Conservation (phyloP, 352 stramenopile species). For the Halophytophthora batemanensis region DNA sequence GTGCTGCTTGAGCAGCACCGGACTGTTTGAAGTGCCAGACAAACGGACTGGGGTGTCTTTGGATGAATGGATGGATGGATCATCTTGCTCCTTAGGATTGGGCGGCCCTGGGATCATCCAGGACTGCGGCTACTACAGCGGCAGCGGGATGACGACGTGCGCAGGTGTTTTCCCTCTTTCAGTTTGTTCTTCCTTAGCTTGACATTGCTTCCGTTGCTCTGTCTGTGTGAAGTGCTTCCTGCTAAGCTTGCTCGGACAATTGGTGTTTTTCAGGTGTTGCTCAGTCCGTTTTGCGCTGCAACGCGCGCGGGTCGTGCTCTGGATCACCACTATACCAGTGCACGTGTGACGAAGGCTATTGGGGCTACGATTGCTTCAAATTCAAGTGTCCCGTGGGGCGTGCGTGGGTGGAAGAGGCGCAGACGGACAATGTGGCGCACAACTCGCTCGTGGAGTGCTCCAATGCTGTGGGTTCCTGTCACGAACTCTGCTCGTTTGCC, state of each 20-base stretch:
- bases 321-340: conserved; percentile 44
- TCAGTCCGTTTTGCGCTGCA: conserved; percentile 44
- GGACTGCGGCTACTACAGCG: conserved; percentile 48
- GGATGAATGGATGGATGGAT: not conserved
- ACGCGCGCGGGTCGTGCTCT: conserved; percentile 51
- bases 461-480: conserved; percentile 44
- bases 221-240: no score
- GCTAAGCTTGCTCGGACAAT: not conserved
- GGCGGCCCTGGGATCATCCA: conserved; percentile 26
- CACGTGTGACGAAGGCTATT: conserved; percentile 47
- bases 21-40: not conserved
- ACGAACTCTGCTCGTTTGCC: not conserved
- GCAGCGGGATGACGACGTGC: conserved; percentile 37
- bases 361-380: conserved; percentile 55
- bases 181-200: no score
- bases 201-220: no score
- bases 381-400: conserved; percentile 46
- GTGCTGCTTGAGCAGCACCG: not conserved
- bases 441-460: conserved; percentile 56
- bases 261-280: conserved; percentile 23
- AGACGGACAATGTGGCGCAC: conserved; percentile 50
- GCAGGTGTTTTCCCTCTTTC: conserved; percentile 22
- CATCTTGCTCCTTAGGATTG: conserved; percentile 8
- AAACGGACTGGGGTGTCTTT: not conserved
- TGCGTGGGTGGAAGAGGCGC: conserved; percentile 67